Percentiles rank a stretch among this genome's conserved stretches.
Conservation (phyloP, 78 protist genomes). For the Ministeria vibrans region DNA sequence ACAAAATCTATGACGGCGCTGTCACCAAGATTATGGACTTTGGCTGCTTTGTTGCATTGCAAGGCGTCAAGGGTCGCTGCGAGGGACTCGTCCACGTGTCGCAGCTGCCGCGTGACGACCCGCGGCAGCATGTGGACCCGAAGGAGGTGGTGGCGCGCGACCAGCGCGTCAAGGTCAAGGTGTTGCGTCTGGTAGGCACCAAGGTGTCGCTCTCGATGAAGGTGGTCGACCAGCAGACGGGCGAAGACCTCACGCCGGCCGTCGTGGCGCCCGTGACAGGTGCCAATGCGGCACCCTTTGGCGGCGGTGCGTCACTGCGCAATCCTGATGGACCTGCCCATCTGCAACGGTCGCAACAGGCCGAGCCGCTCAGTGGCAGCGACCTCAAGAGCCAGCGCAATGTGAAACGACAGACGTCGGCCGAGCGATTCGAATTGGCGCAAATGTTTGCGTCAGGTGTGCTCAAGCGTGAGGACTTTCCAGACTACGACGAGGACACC, state of each 20-base stretch:
- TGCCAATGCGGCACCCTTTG: neutral
- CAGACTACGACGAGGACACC: conserved; percentile 57
- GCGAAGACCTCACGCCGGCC: conserved; percentile 69
- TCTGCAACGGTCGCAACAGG: no score
- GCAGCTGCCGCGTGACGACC: conserved; percentile 19
- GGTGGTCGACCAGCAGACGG: conserved; percentile 84
- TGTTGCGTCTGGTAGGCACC: conserved; percentile 44
- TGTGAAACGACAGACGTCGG: conserved; percentile 65
- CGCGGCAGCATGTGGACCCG: conserved; percentile 1
- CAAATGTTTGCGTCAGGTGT: conserved; percentile 83
- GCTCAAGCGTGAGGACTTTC: conserved; percentile 39
- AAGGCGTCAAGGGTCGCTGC: conserved; percentile 26
- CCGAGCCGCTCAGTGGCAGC: neutral
- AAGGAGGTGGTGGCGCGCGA: conserved; percentile 19
- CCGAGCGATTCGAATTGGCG: conserved; percentile 77
- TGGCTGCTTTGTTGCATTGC: conserved; percentile 69
- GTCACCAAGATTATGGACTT: conserved; percentile 60
- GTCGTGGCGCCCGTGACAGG: neutral
- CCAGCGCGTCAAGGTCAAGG: conserved; percentile 69
- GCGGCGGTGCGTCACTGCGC: neutral
- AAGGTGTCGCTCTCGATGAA: conserved; percentile 61
- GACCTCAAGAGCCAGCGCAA: conserved; percentile 12
- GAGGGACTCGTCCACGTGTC: conserved; percentile 80
- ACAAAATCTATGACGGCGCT: conserved; percentile 59
- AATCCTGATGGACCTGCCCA: neutral